Conservation (phyloP, 1,139 yeast genomes). For the Debaryomyces fabryi region DNA sequence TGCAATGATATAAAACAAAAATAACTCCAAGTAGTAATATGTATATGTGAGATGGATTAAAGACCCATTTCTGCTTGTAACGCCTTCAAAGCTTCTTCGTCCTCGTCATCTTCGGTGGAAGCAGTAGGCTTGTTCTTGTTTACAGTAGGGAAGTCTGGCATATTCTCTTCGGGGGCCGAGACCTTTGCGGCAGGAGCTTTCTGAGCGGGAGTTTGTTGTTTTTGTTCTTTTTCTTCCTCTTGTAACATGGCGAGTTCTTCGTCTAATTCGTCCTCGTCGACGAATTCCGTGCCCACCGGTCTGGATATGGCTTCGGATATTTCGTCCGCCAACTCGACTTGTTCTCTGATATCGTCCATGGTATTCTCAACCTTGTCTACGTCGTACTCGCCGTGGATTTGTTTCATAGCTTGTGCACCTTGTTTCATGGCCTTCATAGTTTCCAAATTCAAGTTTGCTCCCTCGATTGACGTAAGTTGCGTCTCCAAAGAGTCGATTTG, state of each 20-base stretch:
- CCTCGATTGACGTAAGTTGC: conserved; percentile 87
- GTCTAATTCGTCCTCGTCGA: conserved; percentile 81
- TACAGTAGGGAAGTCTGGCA: conserved; percentile 56
- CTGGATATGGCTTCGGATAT: conserved; percentile 94
- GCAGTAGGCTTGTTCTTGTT: conserved; percentile 43
- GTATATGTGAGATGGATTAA: conserved; percentile 26
- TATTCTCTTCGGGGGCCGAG: conserved; percentile 23
- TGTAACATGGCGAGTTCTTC: conserved; percentile 90
- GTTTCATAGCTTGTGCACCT: conserved; percentile 96
- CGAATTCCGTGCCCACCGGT: conserved; percentile 78
- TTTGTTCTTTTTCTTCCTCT: conserved; percentile 69
- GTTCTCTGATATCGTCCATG: conserved; percentile 98
- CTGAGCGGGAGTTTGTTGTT: conserved; percentile 18
- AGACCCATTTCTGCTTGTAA: conserved; percentile 95
- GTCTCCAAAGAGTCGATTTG: conserved; percentile 90
- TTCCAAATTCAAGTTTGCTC: conserved; percentile 93
- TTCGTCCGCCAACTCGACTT: conserved; percentile 92
- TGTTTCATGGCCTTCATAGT: conserved; percentile 99
- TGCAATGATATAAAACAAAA: conserved; percentile 1
- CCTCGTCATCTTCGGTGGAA: conserved; percentile 71
- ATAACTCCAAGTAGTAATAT: neutral
- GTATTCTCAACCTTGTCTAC: conserved; percentile 96
- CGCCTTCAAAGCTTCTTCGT: conserved; percentile 87
- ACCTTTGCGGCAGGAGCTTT: conserved; percentile 18
- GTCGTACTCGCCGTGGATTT: conserved; percentile 91